Base-by-base conservation (phyloP, 208 protist genomes). In the Tritrichomonas musculus region DNA sequence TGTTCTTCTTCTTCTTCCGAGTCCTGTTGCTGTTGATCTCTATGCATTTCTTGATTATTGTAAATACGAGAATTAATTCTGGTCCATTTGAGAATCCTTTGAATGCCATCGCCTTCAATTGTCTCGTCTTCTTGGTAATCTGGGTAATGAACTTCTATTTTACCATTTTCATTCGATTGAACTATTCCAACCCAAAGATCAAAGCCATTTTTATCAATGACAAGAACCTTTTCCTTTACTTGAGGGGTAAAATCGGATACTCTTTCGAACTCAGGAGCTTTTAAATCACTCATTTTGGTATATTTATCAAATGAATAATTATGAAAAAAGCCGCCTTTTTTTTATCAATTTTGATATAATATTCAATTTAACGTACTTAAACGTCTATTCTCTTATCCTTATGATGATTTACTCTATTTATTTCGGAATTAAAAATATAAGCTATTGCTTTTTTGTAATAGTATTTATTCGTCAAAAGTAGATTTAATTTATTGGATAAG, bases 181-280 rank as follows among this genome's bases (percentile, higher is more conserved):
- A 84, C 36, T 13, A 20, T n/a, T 49, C 41, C 73, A 39, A 27
- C 36, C n/a, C 36, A 84, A 22, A 84, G 11, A 84, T 84, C 73
- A 53, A 33, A 84, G 27, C 44, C 73, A 53, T 84, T 84, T 84
- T 3, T 49, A n/a, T 84, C 73, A 33, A 84, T 84, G n/a, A 84
- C 73, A 25, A 84, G n/a, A 84, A 84, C 41, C 9, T 33, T 84
- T n/a, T 84, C 73, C 41, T 84, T 53, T 84, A 11, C 1, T n/a
- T 84, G 49, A 9, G 30, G 53, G 17, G 9, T 33, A 22, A 47
- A 33, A 22, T 77, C 69, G 17, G 39, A 47, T 14, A 9, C 36
- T 17, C 5, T 13, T 22, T 77, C 69, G 47, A 77, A 77, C 8
- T 39, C 5, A 1, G 69, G 69, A 9, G 14, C 25, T 72, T 5